Evolutionary conservation across 176 grass and related monocot genomes (phyloP), one percentile per base, ranked within the genome.

Genomic region (Neostapfia colusana): DNA sequence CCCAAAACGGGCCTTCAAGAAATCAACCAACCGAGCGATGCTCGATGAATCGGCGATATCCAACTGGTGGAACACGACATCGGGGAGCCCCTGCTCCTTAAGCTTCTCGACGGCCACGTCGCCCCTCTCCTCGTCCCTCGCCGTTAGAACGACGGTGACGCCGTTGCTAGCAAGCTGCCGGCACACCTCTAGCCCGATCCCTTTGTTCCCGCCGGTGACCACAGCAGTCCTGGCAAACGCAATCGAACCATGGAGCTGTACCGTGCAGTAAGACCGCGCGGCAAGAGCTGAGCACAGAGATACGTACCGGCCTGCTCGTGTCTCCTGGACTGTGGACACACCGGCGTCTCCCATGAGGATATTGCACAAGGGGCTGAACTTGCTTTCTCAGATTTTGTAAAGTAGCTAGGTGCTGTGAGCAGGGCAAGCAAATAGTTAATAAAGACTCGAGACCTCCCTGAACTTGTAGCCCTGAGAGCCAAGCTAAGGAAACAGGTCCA

Each of bases 181-280:
- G 73, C 88, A 93, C 70, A 85, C 86, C 37, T 76, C 88, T 0
- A 93, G 34, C 2, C 91, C 91, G 37, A 90, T 82, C 3, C 87
- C 84, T 21, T 82, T 90, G n/a, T 79, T 90, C 26, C 73, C 87
- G 4, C 87, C 91, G 16, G 88, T 88, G 15, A 90, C 91, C 7
- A 54, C 51, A 21, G 51, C 20, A 6, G 21, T 21, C 51, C 51
- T 54, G 51, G 53, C 53, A 56, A 56, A 24, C 20, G 53, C n/a
- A 24, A 24, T 10, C 20, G n/a, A 17, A 21, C 20, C n/a, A 55
- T 55, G 51, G 7, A 55, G 51, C 20, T 55, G n/a, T 55, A 10
- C 20, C 23, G 7, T 55, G 51, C 51, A 55, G 7, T 20, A 55
- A 21, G 7, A 20, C 20, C n/a, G 8, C 20, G 21, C 20, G 20